Evolutionary conservation across 441 rosid genomes (phyloP).

Genomic region (Hura crepitans): DNA sequence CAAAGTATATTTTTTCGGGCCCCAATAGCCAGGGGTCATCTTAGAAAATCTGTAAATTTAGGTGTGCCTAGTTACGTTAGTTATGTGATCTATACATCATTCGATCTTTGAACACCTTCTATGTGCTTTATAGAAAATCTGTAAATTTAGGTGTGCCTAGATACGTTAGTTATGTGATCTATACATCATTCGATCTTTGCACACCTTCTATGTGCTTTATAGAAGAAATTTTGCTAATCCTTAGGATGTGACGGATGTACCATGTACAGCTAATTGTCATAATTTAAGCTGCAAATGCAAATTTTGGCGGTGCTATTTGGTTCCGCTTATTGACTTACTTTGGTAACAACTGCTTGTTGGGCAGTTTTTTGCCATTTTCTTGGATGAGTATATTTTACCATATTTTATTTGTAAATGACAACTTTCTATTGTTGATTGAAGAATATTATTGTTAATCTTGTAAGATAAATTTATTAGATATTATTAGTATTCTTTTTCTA

Average conservation of each 20-base stretch:
- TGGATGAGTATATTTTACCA: no score
- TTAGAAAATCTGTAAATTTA: slow-evolving; percentile 34
- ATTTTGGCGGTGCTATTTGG: slow-evolving; percentile 13
- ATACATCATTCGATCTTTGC: background rate
- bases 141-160: slow-evolving; percentile 34
- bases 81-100: background rate
- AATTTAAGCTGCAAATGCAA: background rate
- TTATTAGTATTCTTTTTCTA: no score
- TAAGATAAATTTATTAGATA: no score
- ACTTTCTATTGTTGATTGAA: no score
- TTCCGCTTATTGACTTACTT: background rate
- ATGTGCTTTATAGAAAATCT: slow-evolving; percentile 28
- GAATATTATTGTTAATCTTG: no score
- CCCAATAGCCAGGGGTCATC: slow-evolving; percentile 9
- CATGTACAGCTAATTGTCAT: slow-evolving; percentile 30
- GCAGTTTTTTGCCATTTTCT: no score
- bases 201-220: background rate
- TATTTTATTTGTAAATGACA: no score
- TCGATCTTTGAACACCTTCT: background rate
- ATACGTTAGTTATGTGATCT: background rate
- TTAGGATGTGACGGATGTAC: background rate
- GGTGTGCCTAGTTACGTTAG: slow-evolving; percentile 19
- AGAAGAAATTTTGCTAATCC: slow-evolving; percentile 1
- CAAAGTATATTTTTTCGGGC: slow-evolving; percentile 18
- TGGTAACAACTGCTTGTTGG: background rate